phyloP scores from a whole-genome alignment of 768 basidiomycete species.

The Collybiopsis luxurians region DNA sequence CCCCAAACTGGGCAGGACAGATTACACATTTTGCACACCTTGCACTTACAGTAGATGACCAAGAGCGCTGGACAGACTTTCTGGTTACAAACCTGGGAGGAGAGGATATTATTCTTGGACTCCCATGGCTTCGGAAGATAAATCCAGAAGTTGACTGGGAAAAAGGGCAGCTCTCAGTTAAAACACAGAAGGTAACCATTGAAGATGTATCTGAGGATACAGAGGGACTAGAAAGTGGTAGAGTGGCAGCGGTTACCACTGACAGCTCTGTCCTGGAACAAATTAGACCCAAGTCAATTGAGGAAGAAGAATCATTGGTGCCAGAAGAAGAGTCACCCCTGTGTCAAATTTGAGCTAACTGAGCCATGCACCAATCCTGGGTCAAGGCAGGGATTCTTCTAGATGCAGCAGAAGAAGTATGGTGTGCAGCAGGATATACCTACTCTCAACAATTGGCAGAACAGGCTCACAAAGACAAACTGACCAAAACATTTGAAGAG shows the following conservation, averaged over 20 bases:
- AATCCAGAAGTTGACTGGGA: no score
- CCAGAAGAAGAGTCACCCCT: not conserved
- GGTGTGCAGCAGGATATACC: slow-evolving; percentile 1
- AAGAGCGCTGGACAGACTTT: no score
- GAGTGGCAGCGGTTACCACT: not conserved
- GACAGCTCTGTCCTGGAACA: not conserved
- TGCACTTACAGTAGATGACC: no score
- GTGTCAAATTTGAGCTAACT: not conserved
- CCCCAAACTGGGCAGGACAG: not conserved
- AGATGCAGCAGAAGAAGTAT: no score
- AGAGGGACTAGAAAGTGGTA: not conserved
- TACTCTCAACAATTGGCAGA: not conserved
- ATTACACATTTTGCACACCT: not conserved
- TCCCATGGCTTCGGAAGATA: no score
- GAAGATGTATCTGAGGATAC: no score
- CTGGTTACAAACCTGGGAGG: no score
- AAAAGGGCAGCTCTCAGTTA: no score
- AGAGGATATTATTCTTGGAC: no score
- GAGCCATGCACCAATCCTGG: not conserved
- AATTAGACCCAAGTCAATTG: not conserved
- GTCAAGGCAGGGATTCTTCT: no score
- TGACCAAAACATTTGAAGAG: slow-evolving; percentile 1
- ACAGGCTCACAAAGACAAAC: not conserved
- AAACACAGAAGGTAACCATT: no score
- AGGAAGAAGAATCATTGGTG: not conserved